Percentiles rank a stretch among this genome's conserved stretches.
These are phyloP conservation scores for Nakazawaea populi DNA, from an alignment of 805 yeast species.

Conservation along the genomic window DNA sequence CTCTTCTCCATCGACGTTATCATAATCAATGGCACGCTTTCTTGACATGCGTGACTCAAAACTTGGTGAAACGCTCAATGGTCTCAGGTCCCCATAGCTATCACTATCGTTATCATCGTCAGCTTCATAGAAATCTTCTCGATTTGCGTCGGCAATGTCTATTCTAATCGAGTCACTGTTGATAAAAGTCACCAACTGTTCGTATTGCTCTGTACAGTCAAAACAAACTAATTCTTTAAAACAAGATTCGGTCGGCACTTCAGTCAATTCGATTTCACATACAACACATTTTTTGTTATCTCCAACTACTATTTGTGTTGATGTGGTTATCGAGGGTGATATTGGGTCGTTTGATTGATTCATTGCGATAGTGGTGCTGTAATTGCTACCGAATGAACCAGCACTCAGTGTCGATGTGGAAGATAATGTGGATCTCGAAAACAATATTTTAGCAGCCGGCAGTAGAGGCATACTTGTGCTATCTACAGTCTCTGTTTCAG, in stretches of 20 bases:
- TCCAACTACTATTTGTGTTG: background rate
- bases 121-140: background rate
- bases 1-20: background rate
- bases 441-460: background rate
- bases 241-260: background rate
- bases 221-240: slow-evolving; percentile 10
- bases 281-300: slow-evolving; percentile 3
- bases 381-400: too few species aligned
- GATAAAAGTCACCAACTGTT: slow-evolving; percentile 3
- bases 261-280: background rate
- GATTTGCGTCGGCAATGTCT: background rate
- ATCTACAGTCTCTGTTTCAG: background rate
- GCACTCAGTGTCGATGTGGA: too few species aligned
- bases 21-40: slow-evolving; percentile 4
- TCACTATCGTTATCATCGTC: background rate
- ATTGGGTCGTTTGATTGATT: background rate
- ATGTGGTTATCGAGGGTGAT: background rate
- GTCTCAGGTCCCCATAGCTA: slow-evolving; percentile 1
- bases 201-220: slow-evolving; percentile 9
- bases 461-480: background rate
- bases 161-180: background rate
- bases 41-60: slow-evolving; percentile 1
- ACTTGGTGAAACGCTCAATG: background rate
- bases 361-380: too few species aligned
- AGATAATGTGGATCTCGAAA: too few species aligned